Conservation (phyloP, 2,329 filamentous ascomycete genomes). For the Cyphellophora attinorum region DNA sequence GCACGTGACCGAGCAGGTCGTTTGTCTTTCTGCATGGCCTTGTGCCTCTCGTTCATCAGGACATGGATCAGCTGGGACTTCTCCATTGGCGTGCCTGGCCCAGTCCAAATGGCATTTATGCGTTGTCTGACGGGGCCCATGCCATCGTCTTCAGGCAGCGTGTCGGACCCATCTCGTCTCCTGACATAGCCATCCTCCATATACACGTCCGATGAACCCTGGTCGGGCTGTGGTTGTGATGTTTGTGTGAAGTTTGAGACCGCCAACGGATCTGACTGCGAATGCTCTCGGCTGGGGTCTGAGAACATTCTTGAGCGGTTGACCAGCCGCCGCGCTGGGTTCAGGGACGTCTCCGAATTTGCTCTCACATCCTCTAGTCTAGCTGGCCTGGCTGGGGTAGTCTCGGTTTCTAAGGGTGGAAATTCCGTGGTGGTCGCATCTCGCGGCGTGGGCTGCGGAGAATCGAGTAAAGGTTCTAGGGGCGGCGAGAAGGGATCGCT, state of each 20-base stretch:
- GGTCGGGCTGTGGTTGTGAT: conserved; percentile 1
- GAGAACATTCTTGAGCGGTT: conserved; percentile 14
- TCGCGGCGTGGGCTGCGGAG: conserved; percentile 1
- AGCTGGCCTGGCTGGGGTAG: conserved; percentile 2
- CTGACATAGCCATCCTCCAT: conserved; percentile 7
- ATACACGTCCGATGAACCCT: neutral
- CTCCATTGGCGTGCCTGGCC: conserved; percentile 47
- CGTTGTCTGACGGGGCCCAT: conserved; percentile 58
- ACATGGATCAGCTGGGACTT: conserved; percentile 66
- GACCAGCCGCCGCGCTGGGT: conserved; percentile 15
- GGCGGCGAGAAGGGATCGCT: conserved; percentile 17
- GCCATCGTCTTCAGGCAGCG: conserved; percentile 67
- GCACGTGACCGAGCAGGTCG: conserved; percentile 4
- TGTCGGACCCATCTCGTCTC: conserved; percentile 15
- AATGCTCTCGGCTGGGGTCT: conserved; percentile 12
- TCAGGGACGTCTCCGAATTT: conserved; percentile 17
- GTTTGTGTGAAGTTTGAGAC: conserved; percentile 4
- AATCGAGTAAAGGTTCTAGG: conserved; percentile 16
- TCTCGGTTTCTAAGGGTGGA: conserved; percentile 13
- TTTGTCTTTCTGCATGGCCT: conserved; percentile 23
- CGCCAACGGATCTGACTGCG: conserved; percentile 13
- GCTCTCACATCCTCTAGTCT: conserved; percentile 11
- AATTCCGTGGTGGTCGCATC: conserved; percentile 8
- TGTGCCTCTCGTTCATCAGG: conserved; percentile 61
- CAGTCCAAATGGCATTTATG: conserved; percentile 60